Percentiles rank a stretch among this genome's conserved stretches.
These are phyloP conservation scores for Juglanconis juglandina DNA, from an alignment of 2,329 filamentous ascomycete genomes.

Conservation along the genomic window DNA sequence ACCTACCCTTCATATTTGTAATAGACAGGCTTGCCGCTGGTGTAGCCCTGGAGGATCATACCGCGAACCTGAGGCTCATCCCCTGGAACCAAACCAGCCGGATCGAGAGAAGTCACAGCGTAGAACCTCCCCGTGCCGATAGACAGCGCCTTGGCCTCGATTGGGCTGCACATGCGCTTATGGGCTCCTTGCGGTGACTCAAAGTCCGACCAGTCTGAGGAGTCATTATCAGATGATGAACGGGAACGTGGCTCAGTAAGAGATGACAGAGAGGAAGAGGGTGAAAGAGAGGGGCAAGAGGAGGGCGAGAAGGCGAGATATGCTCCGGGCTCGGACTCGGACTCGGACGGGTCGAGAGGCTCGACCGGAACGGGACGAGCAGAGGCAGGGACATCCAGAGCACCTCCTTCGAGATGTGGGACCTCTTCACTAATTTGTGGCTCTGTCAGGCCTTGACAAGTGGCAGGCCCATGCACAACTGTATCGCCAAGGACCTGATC, in stretches of 20 bases:
- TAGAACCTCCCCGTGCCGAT: neutral
- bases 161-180: neutral
- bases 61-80: neutral
- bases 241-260: neutral
- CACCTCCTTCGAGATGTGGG: too few species aligned
- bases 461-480: too few species aligned
- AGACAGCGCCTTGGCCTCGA: slow-evolving; percentile 3
- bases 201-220: neutral
- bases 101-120: neutral
- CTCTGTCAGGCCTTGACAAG: too few species aligned
- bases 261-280: too few species aligned
- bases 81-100: neutral
- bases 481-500: too few species aligned
- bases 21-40: neutral
- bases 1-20: neutral
- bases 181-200: too few species aligned
- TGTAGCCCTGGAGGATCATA: neutral
- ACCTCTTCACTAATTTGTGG: too few species aligned
- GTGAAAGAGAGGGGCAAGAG: too few species aligned
- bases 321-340: too few species aligned
- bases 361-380: too few species aligned
- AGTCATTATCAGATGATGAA: neutral
- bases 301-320: neutral
- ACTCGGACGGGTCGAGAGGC: too few species aligned
- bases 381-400: neutral